A percentile compares a stretch with the other conserved stretches of the same genome.
Evolutionary conservation across 2,329 filamentous ascomycete species (phyloP).

Genomic region (Aspergillus fijiensis): DNA sequence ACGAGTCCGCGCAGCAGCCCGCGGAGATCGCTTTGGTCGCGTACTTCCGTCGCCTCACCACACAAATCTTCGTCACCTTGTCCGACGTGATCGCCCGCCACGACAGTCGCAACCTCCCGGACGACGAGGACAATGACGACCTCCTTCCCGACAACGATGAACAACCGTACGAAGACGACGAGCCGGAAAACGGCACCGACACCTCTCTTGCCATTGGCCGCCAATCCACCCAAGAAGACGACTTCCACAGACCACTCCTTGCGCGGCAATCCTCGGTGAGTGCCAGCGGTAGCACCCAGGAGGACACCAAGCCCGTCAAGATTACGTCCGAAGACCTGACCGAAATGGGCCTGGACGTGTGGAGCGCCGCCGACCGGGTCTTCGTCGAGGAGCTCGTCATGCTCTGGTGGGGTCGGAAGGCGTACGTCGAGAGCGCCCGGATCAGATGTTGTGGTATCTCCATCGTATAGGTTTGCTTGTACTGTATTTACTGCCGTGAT

Average conservation of each 20-base stretch:
- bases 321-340: constrained; percentile 48
- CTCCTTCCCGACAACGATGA: not conserved
- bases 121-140: constrained; percentile 7
- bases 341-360: constrained; percentile 51
- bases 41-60: constrained; percentile 51
- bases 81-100: constrained; percentile 45
- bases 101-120: constrained; percentile 27
- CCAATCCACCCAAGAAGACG: constrained; percentile 27
- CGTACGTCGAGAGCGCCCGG: constrained; percentile 43
- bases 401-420: constrained; percentile 48
- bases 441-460: constrained; percentile 51
- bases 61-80: constrained; percentile 47
- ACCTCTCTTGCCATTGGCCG: constrained; percentile 25
- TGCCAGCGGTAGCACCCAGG: not conserved
- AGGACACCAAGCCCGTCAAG: constrained; percentile 30
- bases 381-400: constrained; percentile 48
- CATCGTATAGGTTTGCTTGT: constrained; percentile 34
- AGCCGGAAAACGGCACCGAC: constrained; percentile 23
- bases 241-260: constrained; percentile 29
- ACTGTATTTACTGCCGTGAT: not conserved
- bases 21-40: constrained; percentile 50
- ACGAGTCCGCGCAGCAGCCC: constrained; percentile 35
- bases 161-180: not conserved
- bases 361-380: constrained; percentile 48
- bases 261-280: constrained; percentile 14